These are phyloP conservation scores for Botrytis elliptica DNA, from an alignment of 2,329 filamentous ascomycete species.

Conservation along the genomic window DNA sequence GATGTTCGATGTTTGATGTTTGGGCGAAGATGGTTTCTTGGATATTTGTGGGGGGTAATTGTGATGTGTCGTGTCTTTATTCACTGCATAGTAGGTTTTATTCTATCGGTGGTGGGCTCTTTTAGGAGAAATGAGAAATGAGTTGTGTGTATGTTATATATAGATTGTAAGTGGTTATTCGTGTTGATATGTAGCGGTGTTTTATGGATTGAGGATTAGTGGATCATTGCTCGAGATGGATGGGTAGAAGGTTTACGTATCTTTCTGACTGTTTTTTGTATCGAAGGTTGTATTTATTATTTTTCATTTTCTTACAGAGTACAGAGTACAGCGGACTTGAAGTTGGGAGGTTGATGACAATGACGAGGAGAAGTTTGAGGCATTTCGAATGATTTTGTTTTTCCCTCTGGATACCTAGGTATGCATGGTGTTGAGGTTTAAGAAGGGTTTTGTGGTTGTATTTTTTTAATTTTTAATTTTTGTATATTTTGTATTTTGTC, in stretches of 20 bases:
- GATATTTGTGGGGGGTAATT: too few species aligned
- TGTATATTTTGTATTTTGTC: background rate
- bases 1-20: background rate
- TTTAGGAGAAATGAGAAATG: background rate
- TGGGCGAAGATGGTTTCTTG: background rate
- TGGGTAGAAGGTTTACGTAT: conserved; percentile 41
- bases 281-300: conserved; percentile 46
- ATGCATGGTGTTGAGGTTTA: too few species aligned
- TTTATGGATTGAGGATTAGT: too few species aligned
- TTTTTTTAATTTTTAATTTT: background rate
- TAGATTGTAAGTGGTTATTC: too few species aligned
- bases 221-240: too few species aligned
- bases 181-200: background rate
- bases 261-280: conserved; percentile 39
- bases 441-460: background rate
- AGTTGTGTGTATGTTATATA: background rate
- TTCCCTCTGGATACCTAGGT: too few species aligned
- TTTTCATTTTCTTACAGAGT: background rate
- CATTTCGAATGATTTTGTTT: too few species aligned
- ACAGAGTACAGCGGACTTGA: background rate
- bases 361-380: too few species aligned
- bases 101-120: background rate
- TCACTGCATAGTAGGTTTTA: too few species aligned
- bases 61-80: too few species aligned
- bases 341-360: too few species aligned